These are phyloP conservation scores for Basidioascus undulatus DNA, from an alignment of 768 basidiomycete species.

Conservation along the genomic window DNA sequence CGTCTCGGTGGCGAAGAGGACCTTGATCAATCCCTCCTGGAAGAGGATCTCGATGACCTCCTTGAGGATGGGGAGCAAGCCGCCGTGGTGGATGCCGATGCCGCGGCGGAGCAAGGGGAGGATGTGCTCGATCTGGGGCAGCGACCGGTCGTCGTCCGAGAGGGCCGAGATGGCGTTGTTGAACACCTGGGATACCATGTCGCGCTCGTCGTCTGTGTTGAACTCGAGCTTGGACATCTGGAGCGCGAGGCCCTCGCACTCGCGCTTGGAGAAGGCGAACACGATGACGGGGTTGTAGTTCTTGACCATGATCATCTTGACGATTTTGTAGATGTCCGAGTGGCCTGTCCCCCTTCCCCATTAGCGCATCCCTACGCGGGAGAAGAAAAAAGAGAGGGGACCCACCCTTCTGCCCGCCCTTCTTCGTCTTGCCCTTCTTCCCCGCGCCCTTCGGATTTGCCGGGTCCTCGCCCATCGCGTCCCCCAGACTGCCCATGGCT, in stretches of 20 bases:
- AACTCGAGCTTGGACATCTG: constrained; percentile 88
- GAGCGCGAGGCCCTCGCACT: constrained; percentile 81
- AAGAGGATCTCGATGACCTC: constrained; percentile 98
- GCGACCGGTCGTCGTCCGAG: constrained; percentile 56
- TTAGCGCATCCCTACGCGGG: too few relatives aligned
- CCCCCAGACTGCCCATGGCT: constrained; percentile 83
- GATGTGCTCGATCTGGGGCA: constrained; percentile 81
- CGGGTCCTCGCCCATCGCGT: constrained; percentile 52
- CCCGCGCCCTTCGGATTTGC: constrained; percentile 37
- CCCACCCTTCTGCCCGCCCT: constrained; percentile 74
- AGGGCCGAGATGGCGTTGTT: constrained; percentile 81
- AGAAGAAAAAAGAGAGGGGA: background rate
- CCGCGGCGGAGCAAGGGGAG: constrained; percentile 82
- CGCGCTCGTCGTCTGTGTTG: constrained; percentile 77
- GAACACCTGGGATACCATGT: constrained; percentile 65
- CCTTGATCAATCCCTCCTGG: constrained; percentile 93
- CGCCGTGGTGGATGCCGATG: constrained; percentile 95
- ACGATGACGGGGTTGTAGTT: constrained; percentile 96
- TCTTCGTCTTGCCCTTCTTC: constrained; percentile 78
- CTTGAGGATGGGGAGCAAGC: constrained; percentile 85
- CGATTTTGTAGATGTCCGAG: constrained; percentile 89
- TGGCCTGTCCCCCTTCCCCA: too few relatives aligned
- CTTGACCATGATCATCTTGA: constrained; percentile 94
- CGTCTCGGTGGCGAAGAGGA: constrained; percentile 93
- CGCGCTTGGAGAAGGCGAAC: constrained; percentile 93